Evolutionary conservation across 768 basidiomycete species (phyloP).

Genomic region (Leccinum arenicola): DNA sequence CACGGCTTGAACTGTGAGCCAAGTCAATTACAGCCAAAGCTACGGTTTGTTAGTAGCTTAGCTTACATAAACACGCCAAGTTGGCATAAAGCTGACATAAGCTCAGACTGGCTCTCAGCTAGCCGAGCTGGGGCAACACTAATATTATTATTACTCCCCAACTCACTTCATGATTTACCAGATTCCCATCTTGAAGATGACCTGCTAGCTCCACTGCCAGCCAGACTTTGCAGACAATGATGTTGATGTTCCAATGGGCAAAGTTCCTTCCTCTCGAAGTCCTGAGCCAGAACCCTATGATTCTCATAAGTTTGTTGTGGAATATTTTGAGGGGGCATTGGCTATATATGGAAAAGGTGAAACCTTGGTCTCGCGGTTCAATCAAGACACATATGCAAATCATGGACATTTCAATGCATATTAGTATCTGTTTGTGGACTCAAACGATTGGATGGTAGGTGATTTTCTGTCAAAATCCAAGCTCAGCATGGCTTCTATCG

Average conservation of each 20-base stretch:
- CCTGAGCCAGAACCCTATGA: background rate
- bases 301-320: background rate
- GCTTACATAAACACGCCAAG: too few species aligned
- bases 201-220: too few species aligned
- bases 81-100: too few species aligned
- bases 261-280: background rate
- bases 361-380: background rate
- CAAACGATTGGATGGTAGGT: slow-evolving; percentile 32
- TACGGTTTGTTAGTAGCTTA: too few species aligned
- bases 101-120: too few species aligned
- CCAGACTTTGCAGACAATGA: too few species aligned
- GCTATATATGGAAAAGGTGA: background rate
- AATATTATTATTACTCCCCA: too few species aligned
- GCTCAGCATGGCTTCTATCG: slow-evolving; percentile 30
- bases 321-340: background rate
- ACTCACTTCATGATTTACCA: background rate
- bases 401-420: slow-evolving; percentile 10
- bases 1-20: too few species aligned
- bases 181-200: too few species aligned
- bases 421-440: slow-evolving; percentile 31
- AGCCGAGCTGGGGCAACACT: too few species aligned
- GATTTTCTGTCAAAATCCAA: slow-evolving; percentile 26
- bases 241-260: too few species aligned
- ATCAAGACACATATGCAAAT: background rate
- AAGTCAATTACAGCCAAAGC: too few species aligned